Evolutionary conservation across 345 rosid genomes (phyloP).

Genomic region (Brassica napus): DNA sequence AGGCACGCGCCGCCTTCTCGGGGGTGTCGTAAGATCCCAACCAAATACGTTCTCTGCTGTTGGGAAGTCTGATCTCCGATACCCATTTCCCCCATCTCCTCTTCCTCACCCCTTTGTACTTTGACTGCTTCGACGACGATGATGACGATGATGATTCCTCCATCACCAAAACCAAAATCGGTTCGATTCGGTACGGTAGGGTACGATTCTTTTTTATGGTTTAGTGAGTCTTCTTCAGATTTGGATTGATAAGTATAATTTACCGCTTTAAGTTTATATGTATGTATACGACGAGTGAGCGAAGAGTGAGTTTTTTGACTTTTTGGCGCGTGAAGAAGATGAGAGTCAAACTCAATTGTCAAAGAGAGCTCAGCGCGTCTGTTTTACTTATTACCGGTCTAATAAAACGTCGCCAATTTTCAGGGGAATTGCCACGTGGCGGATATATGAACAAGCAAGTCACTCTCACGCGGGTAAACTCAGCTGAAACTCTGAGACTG

Average conservation of each 20-base stretch:
- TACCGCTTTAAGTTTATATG: too few species aligned
- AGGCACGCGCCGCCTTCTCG: constrained; percentile 83
- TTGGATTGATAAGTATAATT: too few species aligned
- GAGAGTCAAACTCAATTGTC: not conserved
- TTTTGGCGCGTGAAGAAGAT: constrained; percentile 22
- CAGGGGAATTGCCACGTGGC: constrained; percentile 23
- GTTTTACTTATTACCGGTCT: not conserved
- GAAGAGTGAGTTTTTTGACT: constrained; percentile 35
- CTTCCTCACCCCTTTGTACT: constrained; percentile 87
- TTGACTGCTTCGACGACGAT: constrained; percentile 26
- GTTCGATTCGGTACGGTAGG: not conserved
- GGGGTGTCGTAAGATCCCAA: constrained; percentile 72
- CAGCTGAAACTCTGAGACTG: not conserved
- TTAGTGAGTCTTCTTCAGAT: not conserved
- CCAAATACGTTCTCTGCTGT: constrained; percentile 89
- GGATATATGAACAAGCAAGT: not conserved
- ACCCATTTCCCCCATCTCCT: constrained; percentile 96
- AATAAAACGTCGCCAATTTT: constrained; percentile 23
- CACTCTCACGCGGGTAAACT: constrained; percentile 14
- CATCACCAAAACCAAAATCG: constrained; percentile 1
- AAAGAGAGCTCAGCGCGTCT: constrained; percentile 17
- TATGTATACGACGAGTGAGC: not conserved
- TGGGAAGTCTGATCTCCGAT: constrained; percentile 83
- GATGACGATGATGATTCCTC: not conserved
- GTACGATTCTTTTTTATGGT: not conserved